Percentiles rank a stretch among this genome's conserved stretches.
Evolutionary conservation across 164 flowering plant species (phyloP).

Genomic region (Stephania yunnanensis): DNA sequence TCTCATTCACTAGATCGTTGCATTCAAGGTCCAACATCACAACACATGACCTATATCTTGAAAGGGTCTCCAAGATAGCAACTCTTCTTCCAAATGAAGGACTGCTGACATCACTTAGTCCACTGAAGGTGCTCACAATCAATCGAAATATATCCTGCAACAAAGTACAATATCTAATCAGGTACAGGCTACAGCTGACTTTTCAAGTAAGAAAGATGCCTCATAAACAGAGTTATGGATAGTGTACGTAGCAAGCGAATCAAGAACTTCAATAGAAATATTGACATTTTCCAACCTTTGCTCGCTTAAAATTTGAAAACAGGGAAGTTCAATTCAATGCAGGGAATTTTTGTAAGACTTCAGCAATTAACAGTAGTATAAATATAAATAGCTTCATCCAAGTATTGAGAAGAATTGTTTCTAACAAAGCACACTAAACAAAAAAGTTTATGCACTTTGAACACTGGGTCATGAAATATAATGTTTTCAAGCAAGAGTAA

Average conservation of each 20-base stretch:
- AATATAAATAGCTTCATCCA: too few species aligned
- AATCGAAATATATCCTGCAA: conserved; percentile 81
- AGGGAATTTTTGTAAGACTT: too few species aligned
- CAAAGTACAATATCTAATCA: conserved; percentile 17
- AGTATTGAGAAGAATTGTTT: too few species aligned
- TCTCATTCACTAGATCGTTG: conserved; percentile 77
- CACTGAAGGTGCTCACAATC: conserved; percentile 77
- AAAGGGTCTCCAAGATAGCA: conserved; percentile 86
- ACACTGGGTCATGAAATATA: too few species aligned
- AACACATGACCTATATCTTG: conserved; percentile 92
- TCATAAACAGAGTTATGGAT: neutral
- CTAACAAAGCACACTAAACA: too few species aligned
- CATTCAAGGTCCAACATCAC: conserved; percentile 99
- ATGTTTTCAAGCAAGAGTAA: too few species aligned
- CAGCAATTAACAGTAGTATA: too few species aligned
- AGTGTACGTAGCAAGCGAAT: neutral
- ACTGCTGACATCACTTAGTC: conserved; percentile 63
- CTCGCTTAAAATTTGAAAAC: too few species aligned
- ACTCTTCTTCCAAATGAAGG: conserved; percentile 91
- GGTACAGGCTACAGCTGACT: neutral
- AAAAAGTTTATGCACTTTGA: too few species aligned
- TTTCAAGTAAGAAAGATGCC: neutral
- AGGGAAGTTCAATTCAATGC: too few species aligned
- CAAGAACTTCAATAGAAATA: neutral
- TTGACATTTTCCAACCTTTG: too few species aligned